phyloP scores from a whole-genome alignment of 352 stramenopile genomes.

The Aphanomyces euteiches region DNA sequence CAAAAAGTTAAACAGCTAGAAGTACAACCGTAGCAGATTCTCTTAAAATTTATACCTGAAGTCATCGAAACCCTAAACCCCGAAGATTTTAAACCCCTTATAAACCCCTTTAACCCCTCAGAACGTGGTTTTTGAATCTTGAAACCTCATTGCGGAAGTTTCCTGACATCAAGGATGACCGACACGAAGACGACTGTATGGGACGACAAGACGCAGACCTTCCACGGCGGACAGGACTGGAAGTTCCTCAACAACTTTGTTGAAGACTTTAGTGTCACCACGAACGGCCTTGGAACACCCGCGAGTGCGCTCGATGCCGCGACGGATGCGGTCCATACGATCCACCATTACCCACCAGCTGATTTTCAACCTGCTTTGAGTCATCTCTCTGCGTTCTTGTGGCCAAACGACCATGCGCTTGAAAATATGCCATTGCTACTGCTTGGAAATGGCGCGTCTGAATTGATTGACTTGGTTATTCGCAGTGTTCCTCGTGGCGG shows the following conservation, averaged over 20 bases:
- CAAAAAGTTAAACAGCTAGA: no score
- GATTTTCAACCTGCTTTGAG: slow-evolving; percentile 88
- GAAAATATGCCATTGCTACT: slow-evolving; percentile 64
- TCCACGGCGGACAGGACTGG: slow-evolving; percentile 89
- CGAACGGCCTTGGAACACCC: slow-evolving; percentile 82
- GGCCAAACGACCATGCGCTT: slow-evolving; percentile 48
- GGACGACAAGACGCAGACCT: slow-evolving; percentile 84
- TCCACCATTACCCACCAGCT: slow-evolving; percentile 86
- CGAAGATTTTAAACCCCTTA: no score
- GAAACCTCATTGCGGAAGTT: no score
- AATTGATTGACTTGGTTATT: slow-evolving; percentile 87
- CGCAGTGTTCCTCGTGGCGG: slow-evolving; percentile 67
- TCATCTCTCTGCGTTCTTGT: slow-evolving; percentile 85
- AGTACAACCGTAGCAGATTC: no score
- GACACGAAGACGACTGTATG: slow-evolving; percentile 44
- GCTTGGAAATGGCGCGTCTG: slow-evolving; percentile 79
- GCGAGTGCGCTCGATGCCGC: slow-evolving; percentile 62
- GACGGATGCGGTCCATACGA: slow-evolving; percentile 63
- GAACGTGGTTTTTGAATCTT: no score
- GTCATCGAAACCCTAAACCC: no score
- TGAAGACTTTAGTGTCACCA: slow-evolving; percentile 89
- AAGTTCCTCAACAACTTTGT: slow-evolving; percentile 86
- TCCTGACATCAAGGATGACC: neutral
- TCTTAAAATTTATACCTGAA: no score
- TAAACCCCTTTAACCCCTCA: no score